phyloP scores from a whole-genome alignment of 352 stramenopile genomes.

The Globisporangium cystogenes region DNA sequence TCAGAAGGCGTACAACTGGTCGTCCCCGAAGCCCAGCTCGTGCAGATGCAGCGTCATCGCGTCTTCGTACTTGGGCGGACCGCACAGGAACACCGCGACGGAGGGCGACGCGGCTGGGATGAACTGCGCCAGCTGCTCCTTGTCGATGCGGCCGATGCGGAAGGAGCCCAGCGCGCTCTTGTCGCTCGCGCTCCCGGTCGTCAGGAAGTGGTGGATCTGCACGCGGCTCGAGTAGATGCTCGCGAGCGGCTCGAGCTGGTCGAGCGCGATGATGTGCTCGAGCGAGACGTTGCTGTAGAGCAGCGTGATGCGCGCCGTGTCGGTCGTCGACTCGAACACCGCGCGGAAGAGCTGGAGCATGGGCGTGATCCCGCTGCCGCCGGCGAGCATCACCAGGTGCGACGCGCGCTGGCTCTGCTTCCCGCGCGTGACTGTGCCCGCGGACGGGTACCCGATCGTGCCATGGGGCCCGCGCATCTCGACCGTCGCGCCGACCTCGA shows the following conservation, averaged over 20 bases:
- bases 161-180: conserved; percentile 44
- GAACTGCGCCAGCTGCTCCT: conserved; percentile 33
- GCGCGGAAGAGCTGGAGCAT: conserved; percentile 81
- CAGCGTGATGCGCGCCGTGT: conserved; percentile 61
- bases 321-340: conserved; percentile 47
- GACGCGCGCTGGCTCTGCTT: conserved; percentile 36
- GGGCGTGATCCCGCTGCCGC: conserved; percentile 70
- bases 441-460: conserved; percentile 47
- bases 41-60: conserved; percentile 35
- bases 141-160: conserved; percentile 41
- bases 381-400: conserved; percentile 75
- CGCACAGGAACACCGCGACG: conserved; percentile 67
- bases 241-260: conserved; percentile 64
- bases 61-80: conserved; percentile 68
- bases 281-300: conserved; percentile 72
- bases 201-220: conserved; percentile 63
- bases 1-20: conserved; percentile 64
- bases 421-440: conserved; percentile 40
- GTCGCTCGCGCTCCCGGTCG: conserved; percentile 32
- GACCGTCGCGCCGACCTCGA: conserved; percentile 46
- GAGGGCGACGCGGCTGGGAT: conserved; percentile 31
- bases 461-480: conserved; percentile 77
- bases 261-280: conserved; percentile 60
- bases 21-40: conserved; percentile 36
- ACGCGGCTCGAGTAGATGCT: conserved; percentile 75